Percentiles rank a stretch among this genome's conserved stretches.
These are phyloP conservation scores for Neoscytalidium dimidiatum DNA, from an alignment of 2,329 filamentous ascomycete species.

Conservation along the genomic window DNA sequence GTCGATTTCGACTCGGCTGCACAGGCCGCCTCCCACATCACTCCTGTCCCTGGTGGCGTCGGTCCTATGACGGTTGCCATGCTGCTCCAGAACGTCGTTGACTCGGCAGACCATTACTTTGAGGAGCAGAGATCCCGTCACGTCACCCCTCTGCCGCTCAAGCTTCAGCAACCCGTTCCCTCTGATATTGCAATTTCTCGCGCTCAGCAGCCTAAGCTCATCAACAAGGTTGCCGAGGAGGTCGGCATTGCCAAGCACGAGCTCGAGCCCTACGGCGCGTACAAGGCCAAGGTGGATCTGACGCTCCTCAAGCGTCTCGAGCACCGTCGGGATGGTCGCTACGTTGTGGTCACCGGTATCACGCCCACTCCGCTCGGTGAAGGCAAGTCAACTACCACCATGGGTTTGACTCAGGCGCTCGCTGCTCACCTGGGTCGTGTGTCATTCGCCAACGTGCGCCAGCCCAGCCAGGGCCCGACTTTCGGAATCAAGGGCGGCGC, in stretches of 20 bases:
- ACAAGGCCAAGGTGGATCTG: conserved; percentile 95
- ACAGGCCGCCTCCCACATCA: conserved; percentile 88
- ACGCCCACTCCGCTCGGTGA: conserved; percentile 95
- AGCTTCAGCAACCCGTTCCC: conserved; percentile 78
- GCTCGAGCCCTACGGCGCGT: conserved; percentile 89
- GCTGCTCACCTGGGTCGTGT: conserved; percentile 85
- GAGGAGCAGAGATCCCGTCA: conserved; percentile 79
- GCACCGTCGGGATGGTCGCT: conserved; percentile 85
- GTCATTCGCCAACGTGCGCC: conserved; percentile 93
- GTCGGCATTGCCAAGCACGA: conserved; percentile 86
- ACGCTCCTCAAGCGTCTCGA: conserved; percentile 77
- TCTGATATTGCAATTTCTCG: conserved; percentile 93
- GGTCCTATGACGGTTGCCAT: conserved; percentile 99
- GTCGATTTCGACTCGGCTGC: conserved; percentile 86
- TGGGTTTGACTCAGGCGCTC: conserved; percentile 90
- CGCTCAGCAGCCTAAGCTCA: conserved; percentile 86
- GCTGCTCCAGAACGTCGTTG: conserved; percentile 93
- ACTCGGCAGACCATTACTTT: conserved; percentile 78
- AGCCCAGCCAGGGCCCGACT: conserved; percentile 94
- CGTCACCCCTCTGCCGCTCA: conserved; percentile 81
- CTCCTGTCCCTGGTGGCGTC: conserved; percentile 93
- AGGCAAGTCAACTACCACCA: conserved; percentile 97
- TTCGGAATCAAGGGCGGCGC: conserved; percentile 99
- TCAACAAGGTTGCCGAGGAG: conserved; percentile 81
- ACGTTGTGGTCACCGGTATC: conserved; percentile 91